Percentiles rank a stretch among this genome's conserved stretches.
Evolutionary conservation across 768 basidiomycete genomes (phyloP).

Genomic region (Mycena amicta): DNA sequence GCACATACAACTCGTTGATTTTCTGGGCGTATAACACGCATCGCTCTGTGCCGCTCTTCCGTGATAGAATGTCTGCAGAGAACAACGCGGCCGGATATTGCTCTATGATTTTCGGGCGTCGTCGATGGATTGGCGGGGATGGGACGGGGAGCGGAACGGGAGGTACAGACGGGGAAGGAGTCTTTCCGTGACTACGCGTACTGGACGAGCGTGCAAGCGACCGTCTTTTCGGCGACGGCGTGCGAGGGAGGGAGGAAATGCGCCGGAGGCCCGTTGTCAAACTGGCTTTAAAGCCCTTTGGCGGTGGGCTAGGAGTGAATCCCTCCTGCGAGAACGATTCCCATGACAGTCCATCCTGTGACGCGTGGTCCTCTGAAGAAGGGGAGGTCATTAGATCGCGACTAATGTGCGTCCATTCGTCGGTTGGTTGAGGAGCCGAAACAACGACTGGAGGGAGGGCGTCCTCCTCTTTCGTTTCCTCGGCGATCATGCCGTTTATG

Average conservation of each 20-base stretch:
- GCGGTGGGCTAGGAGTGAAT: slow-evolving; percentile 47
- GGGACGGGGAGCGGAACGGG: slow-evolving; percentile 37
- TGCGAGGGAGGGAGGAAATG: slow-evolving; percentile 63
- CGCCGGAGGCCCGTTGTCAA: slow-evolving; percentile 49
- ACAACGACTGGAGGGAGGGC: slow-evolving; percentile 40
- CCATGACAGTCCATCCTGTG: slow-evolving; percentile 22
- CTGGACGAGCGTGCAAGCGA: slow-evolving; percentile 31
- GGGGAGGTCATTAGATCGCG: slow-evolving; percentile 18
- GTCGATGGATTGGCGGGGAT: slow-evolving; percentile 18
- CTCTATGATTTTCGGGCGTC: slow-evolving; percentile 33
- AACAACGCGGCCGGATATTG: slow-evolving; percentile 68
- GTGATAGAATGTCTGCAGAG: slow-evolving; percentile 61
- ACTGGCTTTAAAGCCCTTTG: slow-evolving; percentile 52
- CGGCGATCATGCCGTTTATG: slow-evolving; percentile 15
- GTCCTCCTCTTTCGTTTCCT: slow-evolving; percentile 2
- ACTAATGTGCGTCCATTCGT: slow-evolving; percentile 25
- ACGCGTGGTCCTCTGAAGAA: slow-evolving; percentile 17
- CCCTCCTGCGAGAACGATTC: slow-evolving; percentile 25
- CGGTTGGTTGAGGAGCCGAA: slow-evolving; percentile 36
- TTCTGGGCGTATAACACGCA: slow-evolving; percentile 76
- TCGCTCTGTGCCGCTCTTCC: slow-evolving; percentile 64
- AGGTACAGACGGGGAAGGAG: slow-evolving; percentile 33
- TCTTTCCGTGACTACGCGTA: slow-evolving; percentile 26
- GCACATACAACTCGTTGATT: slow-evolving; percentile 77
- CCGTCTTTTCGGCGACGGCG: slow-evolving; percentile 61